These are phyloP conservation scores for Teratosphaeriaceae sp. DNA, from an alignment of 2,329 filamentous ascomycete genomes.

Conservation along the genomic window DNA sequence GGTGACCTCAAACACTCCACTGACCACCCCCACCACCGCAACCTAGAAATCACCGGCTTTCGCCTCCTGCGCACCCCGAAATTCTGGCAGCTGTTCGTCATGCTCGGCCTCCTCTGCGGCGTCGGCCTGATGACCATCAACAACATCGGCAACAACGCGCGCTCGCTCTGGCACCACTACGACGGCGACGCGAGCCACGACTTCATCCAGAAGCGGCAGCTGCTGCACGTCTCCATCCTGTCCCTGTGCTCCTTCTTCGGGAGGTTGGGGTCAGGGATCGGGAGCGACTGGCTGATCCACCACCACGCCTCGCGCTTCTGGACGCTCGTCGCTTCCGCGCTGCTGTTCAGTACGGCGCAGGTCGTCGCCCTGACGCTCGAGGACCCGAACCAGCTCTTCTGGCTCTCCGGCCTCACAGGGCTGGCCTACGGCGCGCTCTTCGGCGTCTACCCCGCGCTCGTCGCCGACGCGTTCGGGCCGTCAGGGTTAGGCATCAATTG, in stretches of 20 bases:
- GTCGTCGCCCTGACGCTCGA: slow-evolving; percentile 65
- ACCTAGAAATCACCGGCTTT: slow-evolving; percentile 83
- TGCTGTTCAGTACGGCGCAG: slow-evolving; percentile 75
- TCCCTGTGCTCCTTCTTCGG: slow-evolving; percentile 82
- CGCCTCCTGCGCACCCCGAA: slow-evolving; percentile 63
- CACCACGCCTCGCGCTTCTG: slow-evolving; percentile 76
- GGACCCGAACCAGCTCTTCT: slow-evolving; percentile 68
- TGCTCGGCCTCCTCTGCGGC: slow-evolving; percentile 86
- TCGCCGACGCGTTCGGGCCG: slow-evolving; percentile 84
- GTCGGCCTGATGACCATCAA: slow-evolving; percentile 99
- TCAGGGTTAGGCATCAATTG: slow-evolving; percentile 88
- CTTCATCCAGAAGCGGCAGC: slow-evolving; percentile 74
- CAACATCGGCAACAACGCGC: slow-evolving; percentile 85
- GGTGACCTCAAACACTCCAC: slow-evolving; percentile 38
- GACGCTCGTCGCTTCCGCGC: slow-evolving; percentile 74
- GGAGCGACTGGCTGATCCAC: slow-evolving; percentile 85
- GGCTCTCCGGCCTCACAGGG: slow-evolving; percentile 78
- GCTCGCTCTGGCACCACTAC: slow-evolving; percentile 81
- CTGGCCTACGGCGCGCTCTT: slow-evolving; percentile 91
- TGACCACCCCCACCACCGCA: slow-evolving; percentile 55
- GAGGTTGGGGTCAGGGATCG: slow-evolving; percentile 68
- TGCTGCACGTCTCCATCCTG: slow-evolving; percentile 91
- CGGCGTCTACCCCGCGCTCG: slow-evolving; percentile 83
- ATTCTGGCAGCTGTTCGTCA: slow-evolving; percentile 85
- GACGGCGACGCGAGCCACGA: slow-evolving; percentile 65